Evolutionary conservation across 108 stramenopile genomes (phyloP), one percentile per base, ranked within the genome.

Genomic region (Cyclotella atomus): DNA sequence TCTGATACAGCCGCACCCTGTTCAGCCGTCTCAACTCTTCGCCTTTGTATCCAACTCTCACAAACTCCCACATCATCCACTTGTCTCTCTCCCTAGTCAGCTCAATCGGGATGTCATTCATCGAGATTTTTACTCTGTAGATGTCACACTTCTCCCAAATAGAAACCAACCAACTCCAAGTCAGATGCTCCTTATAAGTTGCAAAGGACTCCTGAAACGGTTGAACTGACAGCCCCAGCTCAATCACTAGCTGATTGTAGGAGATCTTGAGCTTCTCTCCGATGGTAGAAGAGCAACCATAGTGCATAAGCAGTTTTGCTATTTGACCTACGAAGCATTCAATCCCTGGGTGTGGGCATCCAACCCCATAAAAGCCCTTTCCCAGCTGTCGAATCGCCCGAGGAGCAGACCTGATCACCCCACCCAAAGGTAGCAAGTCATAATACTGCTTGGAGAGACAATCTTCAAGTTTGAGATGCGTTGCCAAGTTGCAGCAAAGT

Each of bases 291-390:
- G 6, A 2, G 15, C 70, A 61, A 3, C 70, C 70, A 30, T 61
- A 71, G 47, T 71, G 59, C 70, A 50, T 71, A 1, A 71, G 0
- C 0, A 71, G 46, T 33, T 71, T 71, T 9, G 29, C 23, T 0
- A 61, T 20, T 23, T 71, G 70, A 0, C 12, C 69, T 0, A 35
- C 21, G 1, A 61, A 45, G 24, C 69, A 70, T 30, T 57, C 69
- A 0, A 70, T 29, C 9, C 27, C 56, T 28, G 36, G 60, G 19
- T 61, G 7, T 10, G 60, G 60, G 20, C 60, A 61, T 0, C 71
- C 71, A 6, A 53, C 21, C 0, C 70, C 70, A 52, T 71, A 71
- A 32, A 62, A 53, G 16, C 61, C 71, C 0, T 24, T 52, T 1
- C 36, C 49, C 2, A 71, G 6, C 23, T 71, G 70, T 47, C 59